Conservation (phyloP, 108 stramenopile genomes). For the Epithemia pelagica region DNA sequence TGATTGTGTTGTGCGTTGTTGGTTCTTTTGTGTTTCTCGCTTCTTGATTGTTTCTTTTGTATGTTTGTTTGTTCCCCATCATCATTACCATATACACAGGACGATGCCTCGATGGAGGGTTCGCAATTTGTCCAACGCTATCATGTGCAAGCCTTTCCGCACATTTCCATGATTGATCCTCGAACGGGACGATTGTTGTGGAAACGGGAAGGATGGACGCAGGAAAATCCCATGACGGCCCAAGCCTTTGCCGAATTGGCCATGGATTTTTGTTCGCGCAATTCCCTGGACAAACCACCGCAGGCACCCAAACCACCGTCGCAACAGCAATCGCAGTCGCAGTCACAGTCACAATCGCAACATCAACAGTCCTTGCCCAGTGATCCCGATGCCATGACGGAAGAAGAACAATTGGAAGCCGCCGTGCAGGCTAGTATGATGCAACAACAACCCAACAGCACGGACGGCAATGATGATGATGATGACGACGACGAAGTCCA, state of each 20-base stretch:
- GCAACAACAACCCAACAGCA: background rate
- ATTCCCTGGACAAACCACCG: slow-evolving; percentile 78
- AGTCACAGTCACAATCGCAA: background rate
- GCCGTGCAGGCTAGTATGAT: slow-evolving; percentile 79
- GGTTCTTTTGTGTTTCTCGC: too few relatives aligned
- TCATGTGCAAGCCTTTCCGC: slow-evolving; percentile 76
- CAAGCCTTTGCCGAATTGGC: slow-evolving; percentile 74
- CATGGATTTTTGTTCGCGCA: slow-evolving; percentile 82
- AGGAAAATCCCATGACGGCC: slow-evolving; percentile 72
- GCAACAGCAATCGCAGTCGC: slow-evolving; percentile 5
- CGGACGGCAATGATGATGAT: slow-evolving; percentile 6
- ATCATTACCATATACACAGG: background rate
- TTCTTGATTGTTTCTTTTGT: too few relatives aligned
- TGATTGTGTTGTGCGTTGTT: background rate
- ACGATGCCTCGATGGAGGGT: slow-evolving; percentile 22
- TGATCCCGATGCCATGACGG: slow-evolving; percentile 30
- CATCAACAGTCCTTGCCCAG: background rate
- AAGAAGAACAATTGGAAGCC: slow-evolving; percentile 81
- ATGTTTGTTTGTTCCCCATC: too few relatives aligned
- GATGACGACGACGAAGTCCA: slow-evolving; percentile 24
- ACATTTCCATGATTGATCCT: slow-evolving; percentile 89
- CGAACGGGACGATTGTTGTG: slow-evolving; percentile 81
- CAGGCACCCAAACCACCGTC: slow-evolving; percentile 29
- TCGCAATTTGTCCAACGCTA: slow-evolving; percentile 75
- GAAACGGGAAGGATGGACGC: slow-evolving; percentile 87